phyloP scores from a whole-genome alignment of 352 stramenopile genomes.

The Phytophthora pseudosyringae region DNA sequence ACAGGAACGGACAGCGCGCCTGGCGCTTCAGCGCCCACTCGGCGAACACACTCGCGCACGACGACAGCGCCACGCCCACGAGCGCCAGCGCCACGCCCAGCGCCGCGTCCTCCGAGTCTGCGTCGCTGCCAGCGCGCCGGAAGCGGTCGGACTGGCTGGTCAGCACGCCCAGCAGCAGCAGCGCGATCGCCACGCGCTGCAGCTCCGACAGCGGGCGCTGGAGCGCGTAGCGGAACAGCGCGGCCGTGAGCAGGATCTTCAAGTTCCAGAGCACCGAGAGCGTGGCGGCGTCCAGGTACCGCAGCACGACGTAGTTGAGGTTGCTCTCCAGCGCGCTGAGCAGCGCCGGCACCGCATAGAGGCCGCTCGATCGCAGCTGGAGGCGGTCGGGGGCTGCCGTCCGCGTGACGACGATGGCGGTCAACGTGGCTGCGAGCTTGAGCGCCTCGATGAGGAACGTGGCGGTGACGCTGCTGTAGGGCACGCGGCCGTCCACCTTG shows the following conservation, averaged over 20 bases:
- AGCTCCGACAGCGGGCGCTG: slow-evolving; percentile 71
- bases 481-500: slow-evolving; percentile 69
- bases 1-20: slow-evolving; percentile 70
- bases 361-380: slow-evolving; percentile 48
- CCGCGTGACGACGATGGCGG: slow-evolving; percentile 45
- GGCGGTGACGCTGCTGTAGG: slow-evolving; percentile 86
- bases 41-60: slow-evolving; percentile 84
- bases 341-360: slow-evolving; percentile 77
- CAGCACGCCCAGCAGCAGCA: slow-evolving; percentile 82
- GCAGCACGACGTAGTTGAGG: slow-evolving; percentile 85
- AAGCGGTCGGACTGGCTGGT: slow-evolving; percentile 77
- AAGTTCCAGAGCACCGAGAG: slow-evolving; percentile 90
- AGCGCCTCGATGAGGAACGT: slow-evolving; percentile 86
- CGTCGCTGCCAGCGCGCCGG: slow-evolving; percentile 7
- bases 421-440: slow-evolving; percentile 61
- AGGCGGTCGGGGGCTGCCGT: slow-evolving; percentile 39
- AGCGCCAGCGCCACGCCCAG: slow-evolving; percentile 66
- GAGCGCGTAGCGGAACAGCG: slow-evolving; percentile 83
- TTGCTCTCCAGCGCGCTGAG: slow-evolving; percentile 89
- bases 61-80: slow-evolving; percentile 77
- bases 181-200: slow-evolving; percentile 71
- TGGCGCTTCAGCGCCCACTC: slow-evolving; percentile 88
- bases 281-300: slow-evolving; percentile 83
- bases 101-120: slow-evolving; percentile 28
- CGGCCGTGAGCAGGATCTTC: slow-evolving; percentile 86